Percentiles rank a stretch among this genome's conserved stretches.
Evolutionary conservation across 179 eudicot species (phyloP).

Genomic region (Silene coronaria): DNA sequence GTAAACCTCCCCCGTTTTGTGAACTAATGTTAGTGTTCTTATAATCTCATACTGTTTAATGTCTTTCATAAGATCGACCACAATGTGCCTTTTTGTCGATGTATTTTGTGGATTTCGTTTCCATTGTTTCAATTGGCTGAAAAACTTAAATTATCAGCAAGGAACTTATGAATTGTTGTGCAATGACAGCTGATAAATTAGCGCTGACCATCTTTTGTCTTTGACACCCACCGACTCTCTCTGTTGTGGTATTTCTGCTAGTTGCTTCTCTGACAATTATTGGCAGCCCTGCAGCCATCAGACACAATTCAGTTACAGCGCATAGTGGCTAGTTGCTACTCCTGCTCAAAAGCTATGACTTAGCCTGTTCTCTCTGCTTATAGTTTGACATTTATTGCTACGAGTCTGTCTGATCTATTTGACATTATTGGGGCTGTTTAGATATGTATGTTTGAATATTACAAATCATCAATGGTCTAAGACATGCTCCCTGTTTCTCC

Average conservation of each 20-base stretch:
- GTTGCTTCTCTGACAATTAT: background rate
- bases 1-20: too few species aligned
- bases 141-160: background rate
- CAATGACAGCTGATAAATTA: background rate
- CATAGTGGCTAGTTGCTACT: background rate
- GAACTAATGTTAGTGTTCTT: too few species aligned
- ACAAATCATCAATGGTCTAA: too few species aligned
- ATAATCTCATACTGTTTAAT: background rate
- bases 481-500: background rate
- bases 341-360: background rate
- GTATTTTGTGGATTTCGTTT: background rate
- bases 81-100: background rate
- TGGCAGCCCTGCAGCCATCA: conserved; percentile 1
- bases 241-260: background rate
- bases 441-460: background rate
- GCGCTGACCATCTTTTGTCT: background rate
- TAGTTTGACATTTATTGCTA: background rate
- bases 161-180: background rate
- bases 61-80: background rate
- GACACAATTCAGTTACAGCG: background rate
- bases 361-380: background rate
- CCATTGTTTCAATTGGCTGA: conserved; percentile 1
- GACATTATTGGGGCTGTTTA: background rate
- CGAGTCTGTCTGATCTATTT: background rate
- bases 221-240: background rate